Percentiles rank a stretch among this genome's conserved stretches.
Conservation (phyloP, 257 asterid species). For the Paulownia fortunei region DNA sequence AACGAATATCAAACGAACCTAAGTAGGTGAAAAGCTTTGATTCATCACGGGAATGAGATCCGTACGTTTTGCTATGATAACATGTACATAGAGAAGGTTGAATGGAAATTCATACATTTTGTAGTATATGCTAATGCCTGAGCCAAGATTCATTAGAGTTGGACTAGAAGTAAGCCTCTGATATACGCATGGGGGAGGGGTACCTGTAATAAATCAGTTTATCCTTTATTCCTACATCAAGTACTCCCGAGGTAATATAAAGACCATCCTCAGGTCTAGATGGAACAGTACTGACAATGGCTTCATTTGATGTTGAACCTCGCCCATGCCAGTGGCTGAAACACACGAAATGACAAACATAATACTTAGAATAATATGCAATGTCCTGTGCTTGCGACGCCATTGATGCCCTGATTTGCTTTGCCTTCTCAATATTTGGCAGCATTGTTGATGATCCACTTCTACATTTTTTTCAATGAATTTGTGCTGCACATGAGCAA, state of each 20-base stretch:
- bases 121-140: constrained; percentile 96
- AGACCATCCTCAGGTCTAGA: constrained; percentile 64
- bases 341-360: constrained; percentile 20
- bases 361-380: constrained; percentile 28
- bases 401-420: constrained; percentile 69
- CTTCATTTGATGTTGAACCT: constrained; percentile 54
- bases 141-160: constrained; percentile 90
- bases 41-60: neutral
- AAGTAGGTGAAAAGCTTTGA: neutral
- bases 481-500: constrained; percentile 72
- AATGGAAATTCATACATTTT: constrained; percentile 58
- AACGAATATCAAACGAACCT: constrained; percentile 6
- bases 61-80: neutral
- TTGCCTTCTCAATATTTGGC: constrained; percentile 94
- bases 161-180: constrained; percentile 88
- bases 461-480: constrained; percentile 96
- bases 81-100: neutral
- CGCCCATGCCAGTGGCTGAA: constrained; percentile 56
- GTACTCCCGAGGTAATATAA: constrained; percentile 37
- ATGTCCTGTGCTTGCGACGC: constrained; percentile 62
- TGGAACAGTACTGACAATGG: constrained; percentile 73
- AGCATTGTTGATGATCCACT: constrained; percentile 83
- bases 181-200: constrained; percentile 90
- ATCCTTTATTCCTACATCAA: constrained; percentile 39
- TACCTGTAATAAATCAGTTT: constrained; percentile 57